Base-by-base conservation (phyloP, 169 alveolate species). In the Cryptosporidium baileyi region DNA sequence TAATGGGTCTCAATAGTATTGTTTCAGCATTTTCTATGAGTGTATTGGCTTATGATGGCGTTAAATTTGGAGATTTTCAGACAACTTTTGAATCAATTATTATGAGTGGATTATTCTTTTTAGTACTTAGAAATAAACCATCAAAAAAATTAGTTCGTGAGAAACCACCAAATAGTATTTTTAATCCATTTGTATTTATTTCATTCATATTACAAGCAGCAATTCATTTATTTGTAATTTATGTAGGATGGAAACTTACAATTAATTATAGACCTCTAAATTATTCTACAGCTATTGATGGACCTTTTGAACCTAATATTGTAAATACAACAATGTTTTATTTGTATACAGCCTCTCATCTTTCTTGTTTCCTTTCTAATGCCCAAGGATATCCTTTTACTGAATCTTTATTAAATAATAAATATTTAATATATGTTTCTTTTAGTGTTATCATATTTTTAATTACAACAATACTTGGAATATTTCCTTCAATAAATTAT, bases 61-160 rank as follows among this genome's bases (percentile, higher is more conserved):
- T 97, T 2, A 97, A 97, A 90, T 94, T 97, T 88, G 96, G 99
- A 41, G 99, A 98, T 88, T 92, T 95, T n/a, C 97, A 98, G 91
- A 90, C 98, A 6, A 96, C 99, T 13, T 62, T 92, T 24, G 95
- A 92, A 51, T 89, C 95, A 30, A 88, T 93, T 19, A 17, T 74
- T n/a, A 74, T 74, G 85, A 74, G 85, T 57, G 65, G 61, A 34
- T 24, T 74, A 24, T 74, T 74, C 60, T 74, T 74, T 34, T 41
- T 74, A 13, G 67, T 74, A 15, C 57, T 74, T 8, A 22, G 43
- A 74, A 74, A 74, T 15, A 74, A 74, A 38, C 85, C 85, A 54
- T 22, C 38, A 15, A 74, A 51, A 59, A 13, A 74, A 5, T 47
- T 74, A 19, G 85, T 57, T 24, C 63, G 57, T 36, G 52, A 74